Evolutionary conservation across 495 filamentous ascomycete species (phyloP), one percentile per base, ranked within the genome.

Genomic region (Xylaria nigripes): DNA sequence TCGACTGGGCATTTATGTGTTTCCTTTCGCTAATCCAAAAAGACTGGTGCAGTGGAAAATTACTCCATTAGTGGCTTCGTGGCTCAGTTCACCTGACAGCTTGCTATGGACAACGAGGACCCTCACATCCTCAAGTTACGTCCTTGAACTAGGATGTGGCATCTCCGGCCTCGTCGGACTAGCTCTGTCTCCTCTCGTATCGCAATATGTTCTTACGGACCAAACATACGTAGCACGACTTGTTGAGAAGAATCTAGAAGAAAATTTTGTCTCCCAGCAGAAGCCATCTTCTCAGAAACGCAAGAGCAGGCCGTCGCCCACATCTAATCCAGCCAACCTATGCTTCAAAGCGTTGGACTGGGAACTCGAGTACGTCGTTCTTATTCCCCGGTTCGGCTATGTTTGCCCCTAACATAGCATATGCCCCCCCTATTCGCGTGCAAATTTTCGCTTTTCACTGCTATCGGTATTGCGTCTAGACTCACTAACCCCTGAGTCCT

Each of bases 71-170:
- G 83, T 97, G 64, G 87, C 93, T 12, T 75, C 83, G 63, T 98
- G 90, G 90, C 72, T 96, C 32, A 72, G 79, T 23, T 73, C 76
- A 10, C 60, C 73, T n/a, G 61, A 65, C 24, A 91, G 90, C 65
- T 65, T 81, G 0, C 78, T 96, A 40, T 86, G 84, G 72, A 62
- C 67, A 2, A 58, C 75, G 50, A 67, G 68, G n/a, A 50, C 85
- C 40, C 73, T 93, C 16, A 66, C 72, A 32, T 44, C 72, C 1
- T 60, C 72, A 6, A 84, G 86, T 15, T 72, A 70, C 13, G 76
- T 90, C 38, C 68, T 94, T 50, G 92, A 98, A 62, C 81, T 98
- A 3, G 93, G 93, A 27, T 89, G 86, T 62, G 93, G 93, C 50
- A 85, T 92, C 57, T 86, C 90, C 8, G 86, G 82, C 40, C 74